Evolutionary conservation across 768 basidiomycete species (phyloP), one percentile per base, ranked within the genome.

Genomic region (Termitomyces sp.): DNA sequence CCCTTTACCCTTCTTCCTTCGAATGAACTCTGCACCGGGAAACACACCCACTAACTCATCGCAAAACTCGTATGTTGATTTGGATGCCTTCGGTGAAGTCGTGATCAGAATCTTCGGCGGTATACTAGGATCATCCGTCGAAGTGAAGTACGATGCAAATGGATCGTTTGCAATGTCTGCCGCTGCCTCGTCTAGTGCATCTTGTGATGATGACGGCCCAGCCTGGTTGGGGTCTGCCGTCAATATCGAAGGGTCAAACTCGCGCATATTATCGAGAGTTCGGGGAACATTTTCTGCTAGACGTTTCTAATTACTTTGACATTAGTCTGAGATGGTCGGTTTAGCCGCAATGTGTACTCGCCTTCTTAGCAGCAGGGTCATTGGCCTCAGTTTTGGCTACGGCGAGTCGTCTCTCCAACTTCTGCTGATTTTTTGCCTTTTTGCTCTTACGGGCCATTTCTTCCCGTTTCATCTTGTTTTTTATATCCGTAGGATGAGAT

Each of bases 191-290:
- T 84, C 76, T 46, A 70, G 59, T 45, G 75, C 67, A n/a, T 72
- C 70, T 38, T 68, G 58, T 12, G 73, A 71, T n/a, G 65, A 69
- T 5, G 76, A 75, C 32, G 69, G 58, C 58, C 60, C 66, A 34
- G 65, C 55, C 48, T 64, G 58, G 54, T 58, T 66, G 38, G 82
- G 81, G 56, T 83, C 74, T 40, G 81, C 78, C 26, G 83, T 83
- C 38, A 83, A 68, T 65, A 83, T 77, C 37, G 84, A 84, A 7
- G 85, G 86, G 65, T 88, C 88, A 66, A 84, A 89, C 69, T 95
- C 88, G 58, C 95, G 84, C 57, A 85, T 89, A 67, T 98, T 98
- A 66, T 99, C 97, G 22, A 98, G 81, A 0, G 97, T 99, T 44
- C 81, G 81, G 0, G 95, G 95, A 10, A 95, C 78, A 74, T 97